Conservation (phyloP, 805 yeast species). For the Candida pini region DNA sequence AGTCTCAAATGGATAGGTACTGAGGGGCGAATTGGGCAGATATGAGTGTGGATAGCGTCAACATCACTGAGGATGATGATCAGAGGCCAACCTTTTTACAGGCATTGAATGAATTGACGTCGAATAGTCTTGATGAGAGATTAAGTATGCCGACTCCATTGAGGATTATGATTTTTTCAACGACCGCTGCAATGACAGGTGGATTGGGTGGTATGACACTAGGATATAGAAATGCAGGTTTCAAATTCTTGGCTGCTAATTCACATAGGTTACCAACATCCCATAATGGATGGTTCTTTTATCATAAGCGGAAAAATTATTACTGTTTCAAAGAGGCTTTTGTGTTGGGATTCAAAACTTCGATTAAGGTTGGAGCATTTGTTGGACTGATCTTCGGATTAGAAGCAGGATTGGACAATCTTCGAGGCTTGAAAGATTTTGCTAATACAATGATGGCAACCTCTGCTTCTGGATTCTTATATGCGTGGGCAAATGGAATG, state of each 20-base stretch:
- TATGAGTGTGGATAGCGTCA: too few relatives aligned
- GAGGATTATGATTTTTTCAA: constrained; percentile 37
- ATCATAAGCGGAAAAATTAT: constrained; percentile 78
- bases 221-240: constrained; percentile 52
- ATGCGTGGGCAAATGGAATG: constrained; percentile 42
- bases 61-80: too few relatives aligned
- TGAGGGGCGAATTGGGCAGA: too few relatives aligned
- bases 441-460: constrained; percentile 59
- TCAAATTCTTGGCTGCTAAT: constrained; percentile 68
- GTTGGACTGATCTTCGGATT: constrained; percentile 49
- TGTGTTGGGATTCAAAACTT: constrained; percentile 39
- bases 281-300: constrained; percentile 83
- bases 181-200: constrained; percentile 38
- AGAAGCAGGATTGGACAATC: constrained; percentile 56
- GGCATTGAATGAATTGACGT: too few relatives aligned
- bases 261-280: constrained; percentile 75
- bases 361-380: constrained; percentile 36
- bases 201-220: constrained; percentile 50
- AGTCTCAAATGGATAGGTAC: too few relatives aligned
- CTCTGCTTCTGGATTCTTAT: constrained; percentile 42
- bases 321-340: constrained; percentile 58
- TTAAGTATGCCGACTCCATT: constrained; percentile 45
- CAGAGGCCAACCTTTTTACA: too few relatives aligned
- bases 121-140: too few relatives aligned
- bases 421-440: constrained; percentile 49